A percentile compares a stretch with the other conserved stretches of the same genome.
Conservation (phyloP, 257 asterid genomes). For the Primulina tabacum region DNA sequence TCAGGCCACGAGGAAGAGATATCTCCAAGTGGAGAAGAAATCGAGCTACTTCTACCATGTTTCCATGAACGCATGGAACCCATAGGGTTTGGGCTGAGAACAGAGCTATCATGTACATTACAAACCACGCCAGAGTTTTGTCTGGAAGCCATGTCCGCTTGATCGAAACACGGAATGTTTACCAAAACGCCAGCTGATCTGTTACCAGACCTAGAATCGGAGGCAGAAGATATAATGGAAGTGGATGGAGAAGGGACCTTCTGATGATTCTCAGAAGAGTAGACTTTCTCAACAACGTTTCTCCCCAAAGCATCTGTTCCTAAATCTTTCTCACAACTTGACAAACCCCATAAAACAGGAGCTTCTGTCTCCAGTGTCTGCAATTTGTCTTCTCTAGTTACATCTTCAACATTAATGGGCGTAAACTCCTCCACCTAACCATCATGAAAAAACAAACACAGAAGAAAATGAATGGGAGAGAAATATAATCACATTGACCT, state of each 20-base stretch:
- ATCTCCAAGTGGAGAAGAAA: constrained; percentile 52
- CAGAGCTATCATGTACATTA: constrained; percentile 37
- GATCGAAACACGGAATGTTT: constrained; percentile 56
- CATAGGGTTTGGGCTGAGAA: constrained; percentile 37
- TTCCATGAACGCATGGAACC: constrained; percentile 42
- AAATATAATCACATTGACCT: constrained; percentile 11
- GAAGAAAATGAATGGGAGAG: neutral
- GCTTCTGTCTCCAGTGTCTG: constrained; percentile 25
- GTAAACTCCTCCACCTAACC: constrained; percentile 7
- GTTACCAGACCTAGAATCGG: constrained; percentile 33
- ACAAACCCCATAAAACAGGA: constrained; percentile 27
- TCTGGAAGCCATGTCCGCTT: constrained; percentile 34
- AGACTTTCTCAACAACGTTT: constrained; percentile 24
- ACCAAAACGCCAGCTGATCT: constrained; percentile 41
- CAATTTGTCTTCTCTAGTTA: constrained; percentile 21
- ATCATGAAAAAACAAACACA: neutral
- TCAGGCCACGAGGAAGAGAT: constrained; percentile 57
- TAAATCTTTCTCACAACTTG: constrained; percentile 29
- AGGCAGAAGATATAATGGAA: constrained; percentile 27
- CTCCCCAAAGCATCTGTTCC: constrained; percentile 29
- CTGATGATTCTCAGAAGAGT: constrained; percentile 30
- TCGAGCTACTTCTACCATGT: constrained; percentile 44
- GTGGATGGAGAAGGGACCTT: constrained; percentile 27
- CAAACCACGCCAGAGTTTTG: constrained; percentile 45
- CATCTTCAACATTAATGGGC: constrained; percentile 26